These are phyloP conservation scores for Ensete glaucum DNA, from an alignment of 176 grass and related monocot species.

Conservation along the genomic window DNA sequence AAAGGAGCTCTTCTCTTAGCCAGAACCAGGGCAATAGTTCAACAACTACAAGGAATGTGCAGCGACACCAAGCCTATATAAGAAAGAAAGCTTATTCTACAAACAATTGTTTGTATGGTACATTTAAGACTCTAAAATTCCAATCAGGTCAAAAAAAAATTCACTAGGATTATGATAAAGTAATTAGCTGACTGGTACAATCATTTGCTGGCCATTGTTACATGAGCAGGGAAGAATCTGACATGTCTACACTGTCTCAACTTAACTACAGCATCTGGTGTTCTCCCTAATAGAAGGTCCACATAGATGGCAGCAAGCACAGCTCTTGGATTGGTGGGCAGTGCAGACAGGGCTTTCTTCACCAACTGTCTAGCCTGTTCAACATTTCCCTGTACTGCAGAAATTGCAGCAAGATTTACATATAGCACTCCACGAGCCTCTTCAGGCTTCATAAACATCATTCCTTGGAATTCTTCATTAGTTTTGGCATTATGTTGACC, in stretches of 20 bases:
- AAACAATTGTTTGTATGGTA: conserved; percentile 19
- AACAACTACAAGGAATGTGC: conserved; percentile 4
- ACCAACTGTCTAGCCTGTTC: conserved; percentile 55
- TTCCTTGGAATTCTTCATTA: conserved; percentile 34
- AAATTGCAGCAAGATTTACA: conserved; percentile 56
- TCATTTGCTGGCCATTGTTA: conserved; percentile 26
- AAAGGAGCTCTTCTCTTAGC: not conserved
- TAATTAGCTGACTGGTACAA: conserved; percentile 4
- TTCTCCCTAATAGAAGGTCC: conserved; percentile 69
- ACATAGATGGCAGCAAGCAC: conserved; percentile 66
- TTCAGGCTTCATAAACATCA: conserved; percentile 38
- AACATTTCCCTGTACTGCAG: conserved; percentile 57
- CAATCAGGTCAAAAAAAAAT: not conserved
- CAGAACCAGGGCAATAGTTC: not conserved
- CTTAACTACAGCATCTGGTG: conserved; percentile 55
- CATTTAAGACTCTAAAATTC: not conserved
- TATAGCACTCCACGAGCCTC: conserved; percentile 58
- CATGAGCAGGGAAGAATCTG: conserved; percentile 44
- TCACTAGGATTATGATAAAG: not conserved
- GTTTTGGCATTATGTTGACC: conserved; percentile 33
- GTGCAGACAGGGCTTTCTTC: conserved; percentile 34
- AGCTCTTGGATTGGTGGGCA: conserved; percentile 60
- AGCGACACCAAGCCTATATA: not conserved
- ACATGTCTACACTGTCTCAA: conserved; percentile 70
- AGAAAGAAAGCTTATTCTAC: conserved; percentile 20